A percentile compares a stretch with the other conserved stretches of the same genome.
These are phyloP conservation scores for Dendrobium chrysotoxum DNA, from an alignment of 106 monocot genomes.

Conservation along the genomic window DNA sequence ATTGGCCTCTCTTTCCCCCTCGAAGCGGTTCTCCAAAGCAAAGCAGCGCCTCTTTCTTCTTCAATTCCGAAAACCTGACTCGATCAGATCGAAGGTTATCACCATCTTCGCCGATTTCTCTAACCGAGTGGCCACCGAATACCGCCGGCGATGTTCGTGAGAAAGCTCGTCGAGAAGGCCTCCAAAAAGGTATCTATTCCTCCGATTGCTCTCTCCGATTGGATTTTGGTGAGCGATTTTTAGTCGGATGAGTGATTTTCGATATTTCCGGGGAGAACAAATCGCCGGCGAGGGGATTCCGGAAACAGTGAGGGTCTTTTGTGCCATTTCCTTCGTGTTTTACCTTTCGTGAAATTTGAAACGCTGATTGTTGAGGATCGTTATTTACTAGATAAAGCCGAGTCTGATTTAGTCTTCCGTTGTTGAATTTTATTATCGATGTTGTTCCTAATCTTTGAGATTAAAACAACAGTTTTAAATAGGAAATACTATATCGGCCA, in stretches of 20 bases:
- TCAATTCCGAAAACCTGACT: neutral
- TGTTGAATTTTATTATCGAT: neutral
- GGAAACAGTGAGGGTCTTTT: neutral
- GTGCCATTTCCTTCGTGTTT: neutral
- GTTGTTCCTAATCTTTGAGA: neutral
- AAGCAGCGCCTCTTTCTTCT: neutral
- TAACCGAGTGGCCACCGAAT: neutral
- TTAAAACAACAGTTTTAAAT: too few species aligned
- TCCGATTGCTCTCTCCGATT: neutral
- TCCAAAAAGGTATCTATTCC: slow-evolving; percentile 5
- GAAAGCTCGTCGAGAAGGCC: slow-evolving; percentile 7
- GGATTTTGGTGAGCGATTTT: neutral
- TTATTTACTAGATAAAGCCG: neutral
- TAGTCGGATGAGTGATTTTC: neutral
- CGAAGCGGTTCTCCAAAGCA: neutral
- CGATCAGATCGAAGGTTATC: neutral
- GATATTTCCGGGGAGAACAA: neutral
- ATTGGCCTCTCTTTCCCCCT: neutral
- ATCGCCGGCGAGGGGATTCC: slow-evolving; percentile 4
- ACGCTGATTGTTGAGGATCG: neutral
- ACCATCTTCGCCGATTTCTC: neutral
- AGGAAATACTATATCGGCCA: too few species aligned
- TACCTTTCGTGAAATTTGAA: neutral
- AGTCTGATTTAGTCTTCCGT: neutral
- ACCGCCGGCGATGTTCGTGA: slow-evolving; percentile 8